Evolutionary conservation across 345 rosid genomes (phyloP), one percentile per base, ranked within the genome.

Genomic region (Salix exigua): DNA sequence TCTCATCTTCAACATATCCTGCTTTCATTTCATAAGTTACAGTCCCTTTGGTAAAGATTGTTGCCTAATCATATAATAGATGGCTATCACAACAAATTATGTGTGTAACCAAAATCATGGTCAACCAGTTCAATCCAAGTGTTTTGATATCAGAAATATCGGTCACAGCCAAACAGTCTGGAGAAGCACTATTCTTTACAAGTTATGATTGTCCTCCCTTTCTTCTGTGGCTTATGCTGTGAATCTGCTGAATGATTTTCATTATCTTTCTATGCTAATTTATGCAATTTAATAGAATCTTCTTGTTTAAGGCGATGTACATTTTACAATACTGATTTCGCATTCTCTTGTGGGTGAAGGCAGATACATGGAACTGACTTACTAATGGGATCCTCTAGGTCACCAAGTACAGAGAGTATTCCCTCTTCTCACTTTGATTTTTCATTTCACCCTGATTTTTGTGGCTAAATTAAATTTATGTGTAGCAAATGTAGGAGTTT

Each of bases 341-440:
- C 46, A 42, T 79, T 73, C 76, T 70, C 71, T 73, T 90, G 80
- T 83, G 87, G 92, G 76, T 87, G 89, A 92, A 92, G 97, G 92
- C 94, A 92, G 95, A 89, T 88, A 86, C 83, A 78, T 83, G 86
- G 70, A 85, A 84, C 78, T 84, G 77, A 82, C 72, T 65, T 80
- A 82, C 76, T 77, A 51, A 78, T 66, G 65, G 86, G 74, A 80
- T 70, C 70, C 21, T 58, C 42, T 71, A 44, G 70, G 28, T 73
- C 76, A 12, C 50, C 72, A 50, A 79, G 63, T 80, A 58, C 72
- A 44, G 85, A 87, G 81, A 85, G 94, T 92, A 90, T 76, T 73
- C 73, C 40, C 73, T 74, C 6, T 73, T 48, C 78, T 81, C n/a
- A 70, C 31, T 66, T 61, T 70, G 48, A 21, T 70, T 33, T 70